Evolutionary conservation across 1,284 basidiomycete genomes (phyloP), one percentile per base, ranked within the genome.

Genomic region (Takashimella koratensis): DNA sequence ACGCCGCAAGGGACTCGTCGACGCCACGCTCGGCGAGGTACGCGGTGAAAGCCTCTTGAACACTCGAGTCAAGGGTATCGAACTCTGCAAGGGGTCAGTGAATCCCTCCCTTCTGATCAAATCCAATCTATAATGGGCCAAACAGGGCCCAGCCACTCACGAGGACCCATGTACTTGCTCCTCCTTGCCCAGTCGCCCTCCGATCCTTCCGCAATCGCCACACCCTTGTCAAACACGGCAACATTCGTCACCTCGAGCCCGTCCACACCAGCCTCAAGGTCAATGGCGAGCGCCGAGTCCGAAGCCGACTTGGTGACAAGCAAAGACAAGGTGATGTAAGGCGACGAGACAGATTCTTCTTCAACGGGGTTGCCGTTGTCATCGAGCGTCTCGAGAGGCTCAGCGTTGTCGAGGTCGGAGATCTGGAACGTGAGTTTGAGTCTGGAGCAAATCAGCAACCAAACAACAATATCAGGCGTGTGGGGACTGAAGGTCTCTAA

Each of bases 181-280:
- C 93, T 84, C 49, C 94, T 84, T 70, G 87, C 86, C 90, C 90
- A 97, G 78, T 97, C 94, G 12, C 88, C 88, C 60, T 97, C 92
- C 5, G 90, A 86, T 20, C 86, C 90, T 60, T 91, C 76, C 27
- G 87, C 86, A 10, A 84, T 86, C 13, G 87, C 93, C 30, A 90
- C 66, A 62, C 91, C 87, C 19, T 80, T 77, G 77, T 95, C 96
- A 79, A 81, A 95, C 3, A 90, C 84, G 57, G 95, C 72, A 23
- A 73, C 83, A 76, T 93, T 95, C 75, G 97, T 93, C 58, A 95
- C 80, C 26, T 86, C 78, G 73, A 97, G 92, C 11, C 84, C 77
- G 50, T 90, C 91, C 54, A 93, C 88, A 68, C 92, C 87, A 59
- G 84, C 86, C 62, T 87, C 79, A 58, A 90, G 82, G 68, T 95